Evolutionary conservation across 805 yeast genomes (phyloP).

Genomic region (Candida anglica): DNA sequence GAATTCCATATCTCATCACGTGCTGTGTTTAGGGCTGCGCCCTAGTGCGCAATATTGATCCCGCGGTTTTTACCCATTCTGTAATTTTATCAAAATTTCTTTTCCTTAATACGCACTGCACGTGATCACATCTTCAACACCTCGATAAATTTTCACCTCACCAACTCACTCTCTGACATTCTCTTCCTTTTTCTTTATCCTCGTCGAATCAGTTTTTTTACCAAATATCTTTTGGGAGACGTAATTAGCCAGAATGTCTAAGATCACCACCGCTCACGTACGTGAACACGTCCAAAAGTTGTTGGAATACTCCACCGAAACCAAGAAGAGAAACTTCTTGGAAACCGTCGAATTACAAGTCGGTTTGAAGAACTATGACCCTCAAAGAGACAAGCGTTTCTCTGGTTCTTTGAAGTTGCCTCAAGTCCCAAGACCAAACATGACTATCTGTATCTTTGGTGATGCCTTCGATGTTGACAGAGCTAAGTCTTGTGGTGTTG

Average conservation of each 20-base stretch:
- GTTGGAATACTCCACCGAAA: slow-evolving; percentile 83
- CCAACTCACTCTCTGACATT: too few relatives aligned
- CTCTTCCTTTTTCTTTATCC: slow-evolving; percentile 34
- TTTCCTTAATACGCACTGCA: too few relatives aligned
- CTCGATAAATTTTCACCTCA: too few relatives aligned
- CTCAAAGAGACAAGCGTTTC: slow-evolving; percentile 99
- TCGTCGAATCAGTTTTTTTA: slow-evolving; percentile 55
- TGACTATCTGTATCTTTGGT: slow-evolving; percentile 99
- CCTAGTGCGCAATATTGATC: too few relatives aligned
- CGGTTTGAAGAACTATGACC: slow-evolving; percentile 99
- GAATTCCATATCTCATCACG: too few relatives aligned
- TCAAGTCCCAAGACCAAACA: slow-evolving; percentile 99
- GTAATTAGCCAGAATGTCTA: slow-evolving; percentile 61
- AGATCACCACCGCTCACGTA: slow-evolving; percentile 87
- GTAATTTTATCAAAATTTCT: too few relatives aligned
- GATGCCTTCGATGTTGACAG: slow-evolving; percentile 99
- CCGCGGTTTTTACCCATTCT: too few relatives aligned
- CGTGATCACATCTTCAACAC: too few relatives aligned
- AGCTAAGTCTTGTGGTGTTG: slow-evolving; percentile 98
- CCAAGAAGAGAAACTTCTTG: slow-evolving; percentile 99
- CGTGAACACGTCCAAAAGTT: slow-evolving; percentile 95
- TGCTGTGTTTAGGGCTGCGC: too few relatives aligned
- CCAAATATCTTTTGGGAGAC: slow-evolving; percentile 72
- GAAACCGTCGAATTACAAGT: slow-evolving; percentile 99
- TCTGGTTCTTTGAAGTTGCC: slow-evolving; percentile 99